Conservation (phyloP, 441 rosid genomes). For the Croton setiger region DNA sequence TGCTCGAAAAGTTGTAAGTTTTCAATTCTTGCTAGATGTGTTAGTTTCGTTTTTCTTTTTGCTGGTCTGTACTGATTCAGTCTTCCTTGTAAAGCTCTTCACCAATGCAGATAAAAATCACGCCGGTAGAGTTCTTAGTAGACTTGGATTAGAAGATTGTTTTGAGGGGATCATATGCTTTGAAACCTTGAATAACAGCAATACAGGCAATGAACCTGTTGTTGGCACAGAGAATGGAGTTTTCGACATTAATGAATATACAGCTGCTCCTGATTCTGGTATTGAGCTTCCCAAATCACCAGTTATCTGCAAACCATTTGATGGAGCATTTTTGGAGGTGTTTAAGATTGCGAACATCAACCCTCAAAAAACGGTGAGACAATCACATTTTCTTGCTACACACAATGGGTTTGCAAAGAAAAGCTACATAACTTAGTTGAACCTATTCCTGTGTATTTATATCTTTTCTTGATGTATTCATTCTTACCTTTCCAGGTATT, state of each 20-base stretch:
- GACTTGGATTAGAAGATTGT: slow-evolving; percentile 88
- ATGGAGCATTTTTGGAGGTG: slow-evolving; percentile 58
- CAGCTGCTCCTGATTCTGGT: slow-evolving; percentile 29
- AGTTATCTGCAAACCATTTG: slow-evolving; percentile 86
- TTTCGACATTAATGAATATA: slow-evolving; percentile 42
- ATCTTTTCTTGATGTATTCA: neutral
- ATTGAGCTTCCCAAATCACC: slow-evolving; percentile 51
- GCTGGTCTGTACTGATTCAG: neutral
- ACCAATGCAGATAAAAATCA: slow-evolving; percentile 80
- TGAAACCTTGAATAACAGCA: slow-evolving; percentile 62
- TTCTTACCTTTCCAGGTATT: slow-evolving; percentile 55
- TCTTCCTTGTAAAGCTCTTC: slow-evolving; percentile 46
- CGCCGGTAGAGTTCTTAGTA: slow-evolving; percentile 51
- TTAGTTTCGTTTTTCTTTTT: neutral
- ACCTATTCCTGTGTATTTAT: neutral
- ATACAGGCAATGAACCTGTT: slow-evolving; percentile 29
- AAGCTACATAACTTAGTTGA: neutral
- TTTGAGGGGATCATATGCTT: slow-evolving; percentile 72
- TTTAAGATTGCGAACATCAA: slow-evolving; percentile 66
- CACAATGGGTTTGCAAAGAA: neutral
- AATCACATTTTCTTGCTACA: neutral
- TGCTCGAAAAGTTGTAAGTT: slow-evolving; percentile 71
- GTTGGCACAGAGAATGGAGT: slow-evolving; percentile 10
- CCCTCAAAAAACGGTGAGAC: slow-evolving; percentile 65
- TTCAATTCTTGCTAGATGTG: neutral